phyloP scores from a whole-genome alignment of 2,329 filamentous ascomycete species.

The Chrysoporthe austroafricana region DNA sequence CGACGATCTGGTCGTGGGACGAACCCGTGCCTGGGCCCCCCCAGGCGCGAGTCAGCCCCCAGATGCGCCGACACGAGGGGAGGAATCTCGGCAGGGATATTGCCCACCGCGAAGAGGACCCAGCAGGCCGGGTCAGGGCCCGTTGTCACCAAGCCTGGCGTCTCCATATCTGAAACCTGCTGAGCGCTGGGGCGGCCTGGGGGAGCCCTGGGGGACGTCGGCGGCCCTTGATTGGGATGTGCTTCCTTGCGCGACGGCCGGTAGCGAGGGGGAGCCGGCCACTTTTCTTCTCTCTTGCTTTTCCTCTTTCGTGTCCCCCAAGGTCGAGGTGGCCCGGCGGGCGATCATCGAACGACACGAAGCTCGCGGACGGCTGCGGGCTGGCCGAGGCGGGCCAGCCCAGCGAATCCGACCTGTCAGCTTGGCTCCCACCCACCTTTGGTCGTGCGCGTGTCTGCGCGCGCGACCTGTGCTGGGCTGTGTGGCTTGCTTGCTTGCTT shows the following conservation, averaged over 20 bases:
- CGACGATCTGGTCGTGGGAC: too few relatives aligned
- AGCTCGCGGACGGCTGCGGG: background rate
- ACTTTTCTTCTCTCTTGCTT: background rate
- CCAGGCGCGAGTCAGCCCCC: background rate
- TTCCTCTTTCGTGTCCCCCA: background rate
- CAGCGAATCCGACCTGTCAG: too few relatives aligned
- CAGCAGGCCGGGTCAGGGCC: background rate
- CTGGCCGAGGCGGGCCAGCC: background rate
- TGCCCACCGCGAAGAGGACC: background rate
- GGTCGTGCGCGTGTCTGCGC: too few relatives aligned
- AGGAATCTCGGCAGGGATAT: conserved; percentile 5
- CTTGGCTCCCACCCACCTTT: too few relatives aligned
- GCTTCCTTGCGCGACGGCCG: too few relatives aligned
- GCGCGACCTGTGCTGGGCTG: too few relatives aligned
- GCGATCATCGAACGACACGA: conserved; percentile 3
- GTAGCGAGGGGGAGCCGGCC: too few relatives aligned
- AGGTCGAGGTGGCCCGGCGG: background rate
- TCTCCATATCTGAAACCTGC: conserved; percentile 3
- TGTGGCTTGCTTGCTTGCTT: too few relatives aligned
- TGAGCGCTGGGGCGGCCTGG: background rate
- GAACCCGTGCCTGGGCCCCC: too few relatives aligned
- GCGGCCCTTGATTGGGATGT: background rate
- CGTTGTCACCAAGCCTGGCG: background rate
- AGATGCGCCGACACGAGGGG: background rate
- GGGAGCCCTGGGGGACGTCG: background rate